Evolutionary conservation across 129 eudicot genomes (phyloP).

Genomic region (Helianthus annuus): DNA sequence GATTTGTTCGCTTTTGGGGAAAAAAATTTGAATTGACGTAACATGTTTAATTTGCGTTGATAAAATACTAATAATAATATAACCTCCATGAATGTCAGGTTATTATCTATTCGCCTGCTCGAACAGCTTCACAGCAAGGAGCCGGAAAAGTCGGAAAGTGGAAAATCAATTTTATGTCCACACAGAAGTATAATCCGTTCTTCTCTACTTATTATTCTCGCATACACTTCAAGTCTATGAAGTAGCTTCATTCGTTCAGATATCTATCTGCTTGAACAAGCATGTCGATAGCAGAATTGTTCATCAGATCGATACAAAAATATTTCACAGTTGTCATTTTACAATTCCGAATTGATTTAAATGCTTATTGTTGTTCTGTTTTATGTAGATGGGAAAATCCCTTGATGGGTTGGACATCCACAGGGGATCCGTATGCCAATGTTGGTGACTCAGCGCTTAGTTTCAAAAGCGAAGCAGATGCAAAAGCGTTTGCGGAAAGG

Average conservation of each 20-base stretch:
- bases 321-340: neutral
- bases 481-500: constrained; percentile 74
- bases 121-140: constrained; percentile 82
- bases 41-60: neutral
- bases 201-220: constrained; percentile 1
- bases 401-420: constrained; percentile 97
- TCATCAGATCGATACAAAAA: neutral
- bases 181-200: constrained; percentile 63
- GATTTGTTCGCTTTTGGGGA: neutral
- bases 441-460: constrained; percentile 85
- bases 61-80: neutral
- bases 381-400: constrained; percentile 94
- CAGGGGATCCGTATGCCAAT: constrained; percentile 94
- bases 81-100: constrained; percentile 43
- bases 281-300: neutral
- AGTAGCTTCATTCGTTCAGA: constrained; percentile 8
- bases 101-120: constrained; percentile 69
- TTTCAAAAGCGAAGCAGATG: constrained; percentile 78
- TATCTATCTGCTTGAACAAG: neutral
- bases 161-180: constrained; percentile 75
- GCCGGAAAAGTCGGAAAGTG: constrained; percentile 81
- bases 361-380: constrained; percentile 6
- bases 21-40: neutral
- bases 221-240: neutral
- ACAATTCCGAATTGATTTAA: neutral